phyloP scores from a whole-genome alignment of 2,329 filamentous ascomycete genomes.

The Fonsecaea multimorphosa region DNA sequence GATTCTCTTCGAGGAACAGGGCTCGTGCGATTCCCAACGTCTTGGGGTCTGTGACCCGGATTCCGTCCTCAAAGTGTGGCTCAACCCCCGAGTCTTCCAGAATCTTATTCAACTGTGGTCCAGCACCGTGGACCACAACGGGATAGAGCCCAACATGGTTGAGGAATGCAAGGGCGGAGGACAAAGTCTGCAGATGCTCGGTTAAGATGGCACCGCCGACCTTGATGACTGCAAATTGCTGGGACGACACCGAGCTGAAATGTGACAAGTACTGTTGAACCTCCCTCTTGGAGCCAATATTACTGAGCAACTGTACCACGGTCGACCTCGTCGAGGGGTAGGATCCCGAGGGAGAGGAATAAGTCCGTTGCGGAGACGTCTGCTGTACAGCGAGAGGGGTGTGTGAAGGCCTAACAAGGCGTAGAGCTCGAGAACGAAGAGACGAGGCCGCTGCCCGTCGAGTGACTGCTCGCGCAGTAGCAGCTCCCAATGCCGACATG shows the following conservation, averaged over 20 bases:
- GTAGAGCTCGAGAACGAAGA: slow-evolving; percentile 32
- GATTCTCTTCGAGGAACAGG: slow-evolving; percentile 93
- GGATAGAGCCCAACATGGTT: slow-evolving; percentile 95
- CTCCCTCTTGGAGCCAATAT: slow-evolving; percentile 94
- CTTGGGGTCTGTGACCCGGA: slow-evolving; percentile 93
- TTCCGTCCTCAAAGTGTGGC: slow-evolving; percentile 95
- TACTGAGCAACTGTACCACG: slow-evolving; percentile 88
- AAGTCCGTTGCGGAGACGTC: slow-evolving; percentile 45
- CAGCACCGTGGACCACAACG: slow-evolving; percentile 92
- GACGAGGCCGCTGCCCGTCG: slow-evolving; percentile 32
- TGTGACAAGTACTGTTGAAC: slow-evolving; percentile 97
- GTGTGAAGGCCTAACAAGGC: slow-evolving; percentile 47
- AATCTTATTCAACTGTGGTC: slow-evolving; percentile 91
- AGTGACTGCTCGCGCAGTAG: slow-evolving; percentile 39
- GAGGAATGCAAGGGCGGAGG: slow-evolving; percentile 85
- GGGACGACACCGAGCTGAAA: slow-evolving; percentile 93
- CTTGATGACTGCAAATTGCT: slow-evolving; percentile 98
- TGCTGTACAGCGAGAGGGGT: slow-evolving; percentile 25
- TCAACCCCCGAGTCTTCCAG: slow-evolving; percentile 90
- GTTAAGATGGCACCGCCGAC: slow-evolving; percentile 95
- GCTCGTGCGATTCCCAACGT: slow-evolving; percentile 88
- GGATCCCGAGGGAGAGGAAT: slow-evolving; percentile 54
- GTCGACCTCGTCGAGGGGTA: slow-evolving; percentile 74
- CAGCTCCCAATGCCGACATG: slow-evolving; percentile 39
- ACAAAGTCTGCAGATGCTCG: slow-evolving; percentile 90